Percentiles rank a stretch among this genome's conserved stretches.
These are phyloP conservation scores for Lactarius hengduanensis DNA, from an alignment of 768 basidiomycete genomes.

Conservation along the genomic window DNA sequence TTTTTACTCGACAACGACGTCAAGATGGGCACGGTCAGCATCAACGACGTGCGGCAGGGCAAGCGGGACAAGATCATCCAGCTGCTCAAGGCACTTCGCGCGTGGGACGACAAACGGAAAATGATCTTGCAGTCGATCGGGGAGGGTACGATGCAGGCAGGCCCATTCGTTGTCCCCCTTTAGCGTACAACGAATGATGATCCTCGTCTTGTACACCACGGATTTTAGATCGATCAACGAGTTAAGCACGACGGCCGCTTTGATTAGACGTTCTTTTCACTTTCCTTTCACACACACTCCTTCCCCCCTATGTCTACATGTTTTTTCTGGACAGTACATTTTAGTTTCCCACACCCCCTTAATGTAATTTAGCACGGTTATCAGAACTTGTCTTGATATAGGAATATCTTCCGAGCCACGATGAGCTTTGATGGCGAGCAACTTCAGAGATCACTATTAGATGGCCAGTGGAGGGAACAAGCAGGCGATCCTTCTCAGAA, in stretches of 20 bases:
- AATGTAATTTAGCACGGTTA: constrained; percentile 1
- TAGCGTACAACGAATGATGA: not conserved
- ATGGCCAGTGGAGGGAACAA: constrained; percentile 43
- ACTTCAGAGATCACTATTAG: constrained; percentile 59
- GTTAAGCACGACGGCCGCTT: not conserved
- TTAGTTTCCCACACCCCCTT: not conserved
- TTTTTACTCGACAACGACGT: constrained; percentile 90
- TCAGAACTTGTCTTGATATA: constrained; percentile 7
- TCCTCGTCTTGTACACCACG: not conserved
- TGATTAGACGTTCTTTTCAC: not conserved
- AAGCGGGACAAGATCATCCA: constrained; percentile 80
- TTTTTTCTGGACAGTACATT: not conserved
- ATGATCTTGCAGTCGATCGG: constrained; percentile 55
- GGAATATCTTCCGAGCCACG: not conserved
- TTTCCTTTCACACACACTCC: not conserved
- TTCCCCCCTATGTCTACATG: not conserved
- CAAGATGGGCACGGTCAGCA: constrained; percentile 87
- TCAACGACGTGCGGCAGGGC: constrained; percentile 87
- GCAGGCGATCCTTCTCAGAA: constrained; percentile 37
- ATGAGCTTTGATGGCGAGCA: constrained; percentile 26
- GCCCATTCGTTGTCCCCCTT: constrained; percentile 33
- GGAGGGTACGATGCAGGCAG: constrained; percentile 31
- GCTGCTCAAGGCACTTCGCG: constrained; percentile 70
- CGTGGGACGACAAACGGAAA: constrained; percentile 76
- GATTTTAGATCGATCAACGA: not conserved